Evolutionary conservation across 2,329 filamentous ascomycete genomes (phyloP).

Genomic region (Arthrinium puccinioides): DNA sequence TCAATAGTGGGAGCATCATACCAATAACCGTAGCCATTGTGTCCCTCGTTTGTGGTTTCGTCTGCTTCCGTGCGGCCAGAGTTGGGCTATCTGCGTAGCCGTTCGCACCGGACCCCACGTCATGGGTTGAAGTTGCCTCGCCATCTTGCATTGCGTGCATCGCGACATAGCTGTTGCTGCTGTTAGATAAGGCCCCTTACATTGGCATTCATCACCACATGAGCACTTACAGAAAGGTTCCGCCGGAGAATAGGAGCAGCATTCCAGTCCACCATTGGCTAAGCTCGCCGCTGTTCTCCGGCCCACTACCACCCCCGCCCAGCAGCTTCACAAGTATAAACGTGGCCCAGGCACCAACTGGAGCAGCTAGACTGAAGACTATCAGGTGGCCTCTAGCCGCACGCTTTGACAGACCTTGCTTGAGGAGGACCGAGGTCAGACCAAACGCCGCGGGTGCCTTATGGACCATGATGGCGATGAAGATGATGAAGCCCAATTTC

Average conservation of each 20-base stretch:
- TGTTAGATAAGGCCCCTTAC: conserved; percentile 11
- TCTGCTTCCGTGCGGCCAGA: conserved; percentile 39
- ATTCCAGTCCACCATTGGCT: conserved; percentile 88
- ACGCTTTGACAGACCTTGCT: conserved; percentile 84
- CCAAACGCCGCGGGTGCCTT: conserved; percentile 96
- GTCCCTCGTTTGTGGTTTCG: conserved; percentile 57
- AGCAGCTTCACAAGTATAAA: conserved; percentile 73
- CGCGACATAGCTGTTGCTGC: conserved; percentile 70
- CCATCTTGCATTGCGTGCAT: conserved; percentile 98
- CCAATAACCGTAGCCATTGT: conserved; percentile 65
- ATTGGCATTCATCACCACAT: conserved; percentile 2
- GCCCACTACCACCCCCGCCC: conserved; percentile 44
- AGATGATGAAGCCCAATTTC: conserved; percentile 82
- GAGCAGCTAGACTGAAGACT: conserved; percentile 86
- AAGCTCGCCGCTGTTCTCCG: conserved; percentile 40
- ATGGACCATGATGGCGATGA: conserved; percentile 94
- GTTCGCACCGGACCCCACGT: conserved; percentile 41
- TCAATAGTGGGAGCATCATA: conserved; percentile 72
- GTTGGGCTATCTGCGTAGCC: conserved; percentile 44
- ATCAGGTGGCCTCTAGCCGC: conserved; percentile 77
- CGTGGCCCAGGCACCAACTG: conserved; percentile 75
- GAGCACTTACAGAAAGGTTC: conserved; percentile 78
- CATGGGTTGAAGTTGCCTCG: conserved; percentile 41
- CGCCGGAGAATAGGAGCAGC: conserved; percentile 87
- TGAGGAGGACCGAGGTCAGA: conserved; percentile 80